phyloP scores from a whole-genome alignment of 2,329 filamentous ascomycete genomes.

The Nannizzia gypsea region DNA sequence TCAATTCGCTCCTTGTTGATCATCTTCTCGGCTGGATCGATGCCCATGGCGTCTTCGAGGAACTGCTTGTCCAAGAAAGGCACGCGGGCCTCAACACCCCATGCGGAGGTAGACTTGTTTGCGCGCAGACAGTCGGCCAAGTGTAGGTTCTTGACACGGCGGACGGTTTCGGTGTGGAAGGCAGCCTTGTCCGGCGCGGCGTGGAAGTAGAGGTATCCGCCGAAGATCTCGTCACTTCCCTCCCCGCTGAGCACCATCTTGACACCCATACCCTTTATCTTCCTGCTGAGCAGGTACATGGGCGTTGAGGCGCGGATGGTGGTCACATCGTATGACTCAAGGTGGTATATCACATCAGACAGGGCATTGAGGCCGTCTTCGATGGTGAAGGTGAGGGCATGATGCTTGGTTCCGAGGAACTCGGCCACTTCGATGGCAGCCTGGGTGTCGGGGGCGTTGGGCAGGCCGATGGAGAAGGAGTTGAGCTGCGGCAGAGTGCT shows the following conservation, averaged over 20 bases:
- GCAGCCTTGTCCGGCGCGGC: constrained; percentile 77
- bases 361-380: constrained; percentile 95
- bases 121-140: constrained; percentile 91
- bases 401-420: constrained; percentile 94
- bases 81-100: constrained; percentile 94
- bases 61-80: constrained; percentile 98
- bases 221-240: constrained; percentile 95
- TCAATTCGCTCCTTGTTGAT: constrained; percentile 82
- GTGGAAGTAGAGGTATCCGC: constrained; percentile 98
- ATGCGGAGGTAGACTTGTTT: constrained; percentile 98
- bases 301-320: constrained; percentile 96
- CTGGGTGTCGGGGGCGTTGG: constrained; percentile 80
- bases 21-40: constrained; percentile 92
- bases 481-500: constrained; percentile 90
- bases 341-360: constrained; percentile 93
- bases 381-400: constrained; percentile 96
- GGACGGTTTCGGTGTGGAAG: constrained; percentile 93
- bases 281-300: constrained; percentile 94
- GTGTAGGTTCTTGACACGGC: constrained; percentile 92
- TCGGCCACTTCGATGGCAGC: constrained; percentile 88
- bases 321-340: constrained; percentile 96
- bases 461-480: constrained; percentile 96
- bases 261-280: constrained; percentile 98
- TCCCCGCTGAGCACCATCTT: constrained; percentile 99
- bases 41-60: constrained; percentile 82